Base-by-base conservation (phyloP, 768 basidiomycete genomes). In the Pleurotus sapidus region DNA sequence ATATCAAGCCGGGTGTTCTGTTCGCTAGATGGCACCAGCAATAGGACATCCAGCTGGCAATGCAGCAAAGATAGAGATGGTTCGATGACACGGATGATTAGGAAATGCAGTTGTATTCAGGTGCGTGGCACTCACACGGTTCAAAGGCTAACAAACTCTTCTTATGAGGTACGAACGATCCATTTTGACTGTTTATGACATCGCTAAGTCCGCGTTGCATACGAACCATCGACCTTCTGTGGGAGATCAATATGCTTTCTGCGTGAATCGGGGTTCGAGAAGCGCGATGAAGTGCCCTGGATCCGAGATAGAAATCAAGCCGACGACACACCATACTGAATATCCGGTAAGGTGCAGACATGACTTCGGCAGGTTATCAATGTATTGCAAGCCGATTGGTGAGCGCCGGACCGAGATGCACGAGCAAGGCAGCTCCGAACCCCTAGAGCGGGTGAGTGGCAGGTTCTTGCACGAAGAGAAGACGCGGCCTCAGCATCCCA, bases 401-500 rank as follows among this genome's bases (percentile, higher is more conserved):
- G 20, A 34, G 30, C 20, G 23, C 23, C 51, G 51, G 51, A 39
- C 51, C 51, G 51, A 18, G 37, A 9, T 42, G 11, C 18, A 15
- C 17, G 18, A 12, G n/a, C 34, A 39, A 25, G 51, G 42, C n/a
- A 45, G 42, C 42, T 45, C 42, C n/a, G 20, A 45, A 11, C 20
- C 20, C 20, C 42, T 45, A 3, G 42, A 23, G 42, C 20, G n/a
- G 42, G 7, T 3, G 42, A 23, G 4, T n/a, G 42, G 14, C 42
- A 18, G n/a, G 14, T 57, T 47, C 39, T 58, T 50, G 43, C 20
- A 27, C n/a, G 9, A 30, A 25, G 9, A 49, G 23, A 24, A 24
- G 24, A 37, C 50, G 49, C 57, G 57, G 57, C 20, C 46, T 18
- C 48, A 51, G 55, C 51, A 60, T 57, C 55, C 57, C 51, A 59